A percentile compares a stretch with the other conserved stretches of the same genome.
phyloP scores from a whole-genome alignment of 2,329 filamentous ascomycete genomes.

The Amesomyces nigricolor region DNA sequence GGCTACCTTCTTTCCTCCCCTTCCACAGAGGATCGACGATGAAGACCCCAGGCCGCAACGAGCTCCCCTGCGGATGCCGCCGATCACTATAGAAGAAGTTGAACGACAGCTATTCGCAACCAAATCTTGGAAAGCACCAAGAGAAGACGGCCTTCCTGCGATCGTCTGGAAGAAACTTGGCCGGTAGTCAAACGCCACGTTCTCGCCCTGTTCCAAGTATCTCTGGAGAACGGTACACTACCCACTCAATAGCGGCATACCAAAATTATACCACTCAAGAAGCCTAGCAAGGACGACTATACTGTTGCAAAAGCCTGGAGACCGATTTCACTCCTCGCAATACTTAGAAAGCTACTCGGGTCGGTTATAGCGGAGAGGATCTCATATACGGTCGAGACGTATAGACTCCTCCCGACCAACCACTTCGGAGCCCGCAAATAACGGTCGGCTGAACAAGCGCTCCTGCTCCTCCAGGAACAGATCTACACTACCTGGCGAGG shows the following conservation, averaged over 20 bases:
- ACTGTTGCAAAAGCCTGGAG: constrained; percentile 3
- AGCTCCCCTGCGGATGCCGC: not conserved
- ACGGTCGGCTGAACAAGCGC: too few species aligned
- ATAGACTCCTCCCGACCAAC: too few species aligned
- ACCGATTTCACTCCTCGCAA: constrained; percentile 6
- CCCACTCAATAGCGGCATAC: not conserved
- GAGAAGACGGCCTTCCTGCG: constrained; percentile 1
- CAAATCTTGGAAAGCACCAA: constrained; percentile 4
- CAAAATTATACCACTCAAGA: constrained; percentile 7
- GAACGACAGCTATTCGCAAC: constrained; percentile 1
- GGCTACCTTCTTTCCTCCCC: constrained; percentile 3
- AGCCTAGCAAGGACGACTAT: constrained; percentile 1
- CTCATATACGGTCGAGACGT: not conserved
- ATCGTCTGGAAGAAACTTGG: constrained; percentile 6
- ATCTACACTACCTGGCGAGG: not conserved
- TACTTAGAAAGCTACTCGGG: constrained; percentile 7
- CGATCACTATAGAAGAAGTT: constrained; percentile 1
- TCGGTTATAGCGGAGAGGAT: constrained; percentile 6
- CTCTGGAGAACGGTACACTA: not conserved
- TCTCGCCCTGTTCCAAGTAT: not conserved
- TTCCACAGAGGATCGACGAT: not conserved
- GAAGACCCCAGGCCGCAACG: not conserved
- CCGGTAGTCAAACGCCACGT: not conserved
- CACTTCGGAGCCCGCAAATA: too few species aligned
- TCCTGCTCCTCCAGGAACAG: too few species aligned